These are phyloP conservation scores for Wickerhamiella azymoides DNA, from an alignment of 805 yeast species.

Conservation along the genomic window DNA sequence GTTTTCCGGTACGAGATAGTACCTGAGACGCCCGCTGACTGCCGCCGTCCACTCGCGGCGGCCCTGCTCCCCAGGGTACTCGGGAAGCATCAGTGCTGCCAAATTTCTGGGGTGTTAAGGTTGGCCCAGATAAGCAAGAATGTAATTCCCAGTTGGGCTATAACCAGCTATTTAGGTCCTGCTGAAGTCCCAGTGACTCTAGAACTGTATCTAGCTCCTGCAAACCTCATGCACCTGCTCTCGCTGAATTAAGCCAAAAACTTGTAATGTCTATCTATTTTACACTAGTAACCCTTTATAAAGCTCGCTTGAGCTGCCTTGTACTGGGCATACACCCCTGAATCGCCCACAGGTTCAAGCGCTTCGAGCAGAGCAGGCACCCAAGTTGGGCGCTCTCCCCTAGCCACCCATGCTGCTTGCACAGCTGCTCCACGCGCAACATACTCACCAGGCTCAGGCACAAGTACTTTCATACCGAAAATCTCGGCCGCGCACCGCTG, in stretches of 20 bases:
- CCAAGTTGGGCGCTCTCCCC: slow-evolving; percentile 16
- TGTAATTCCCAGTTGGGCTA: too few species aligned
- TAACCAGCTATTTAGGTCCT: too few species aligned
- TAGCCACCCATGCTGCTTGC: slow-evolving; percentile 19
- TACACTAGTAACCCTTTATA: background rate
- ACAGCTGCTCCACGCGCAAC: slow-evolving; percentile 21
- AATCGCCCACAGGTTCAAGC: slow-evolving; percentile 1
- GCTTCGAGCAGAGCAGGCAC: background rate
- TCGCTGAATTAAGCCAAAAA: background rate
- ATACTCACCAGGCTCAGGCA: slow-evolving; percentile 18
- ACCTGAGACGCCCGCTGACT: too few species aligned
- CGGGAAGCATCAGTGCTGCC: too few species aligned
- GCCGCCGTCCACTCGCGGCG: too few species aligned
- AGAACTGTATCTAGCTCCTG: too few species aligned
- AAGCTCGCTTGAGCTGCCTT: background rate
- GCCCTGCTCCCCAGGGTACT: too few species aligned
- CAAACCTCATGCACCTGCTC: too few species aligned
- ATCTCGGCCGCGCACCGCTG: slow-evolving; percentile 16
- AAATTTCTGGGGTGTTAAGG: too few species aligned
- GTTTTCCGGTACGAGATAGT: too few species aligned
- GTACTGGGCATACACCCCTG: slow-evolving; percentile 1
- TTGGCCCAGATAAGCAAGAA: too few species aligned
- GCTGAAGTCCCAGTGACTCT: too few species aligned
- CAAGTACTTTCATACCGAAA: slow-evolving; percentile 12
- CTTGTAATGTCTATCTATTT: background rate